These are phyloP conservation scores for Nemania diffusa DNA, from an alignment of 2,329 filamentous ascomycete genomes.

Conservation along the genomic window DNA sequence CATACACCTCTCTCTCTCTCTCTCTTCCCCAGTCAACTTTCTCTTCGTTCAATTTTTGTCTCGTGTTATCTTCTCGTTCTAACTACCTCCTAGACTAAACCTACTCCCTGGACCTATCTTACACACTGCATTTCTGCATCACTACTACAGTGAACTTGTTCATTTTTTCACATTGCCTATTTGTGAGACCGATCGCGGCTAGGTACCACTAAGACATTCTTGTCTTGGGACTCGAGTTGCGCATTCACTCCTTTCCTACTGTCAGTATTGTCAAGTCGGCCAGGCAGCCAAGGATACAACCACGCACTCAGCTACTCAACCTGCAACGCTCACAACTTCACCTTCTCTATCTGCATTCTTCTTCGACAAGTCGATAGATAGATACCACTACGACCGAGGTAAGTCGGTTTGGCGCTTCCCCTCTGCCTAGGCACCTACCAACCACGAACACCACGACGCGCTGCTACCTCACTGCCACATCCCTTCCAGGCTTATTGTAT, in stretches of 20 bases:
- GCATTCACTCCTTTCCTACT: conserved; percentile 31
- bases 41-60: neutral
- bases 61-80: neutral
- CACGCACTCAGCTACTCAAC: conserved; percentile 19
- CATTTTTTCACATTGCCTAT: conserved; percentile 9
- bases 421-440: neutral
- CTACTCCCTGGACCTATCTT: neutral
- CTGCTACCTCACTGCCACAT: conserved; percentile 3
- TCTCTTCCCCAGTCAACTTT: neutral
- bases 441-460: neutral
- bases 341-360: neutral
- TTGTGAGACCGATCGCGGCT: conserved; percentile 31
- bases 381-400: conserved; percentile 14
- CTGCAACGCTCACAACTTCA: neutral
- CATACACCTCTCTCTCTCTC: conserved; percentile 1
- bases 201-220: conserved; percentile 5
- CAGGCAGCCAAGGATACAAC: conserved; percentile 9
- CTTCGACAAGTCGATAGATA: neutral
- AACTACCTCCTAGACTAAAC: neutral
- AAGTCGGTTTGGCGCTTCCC: neutral
- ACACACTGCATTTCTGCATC: conserved; percentile 12
- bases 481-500: conserved; percentile 34
- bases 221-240: conserved; percentile 19
- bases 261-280: neutral
- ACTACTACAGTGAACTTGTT: conserved; percentile 2